Evolutionary conservation across 2,329 filamentous ascomycete genomes (phyloP).

Genomic region (Alternaria arborescens): DNA sequence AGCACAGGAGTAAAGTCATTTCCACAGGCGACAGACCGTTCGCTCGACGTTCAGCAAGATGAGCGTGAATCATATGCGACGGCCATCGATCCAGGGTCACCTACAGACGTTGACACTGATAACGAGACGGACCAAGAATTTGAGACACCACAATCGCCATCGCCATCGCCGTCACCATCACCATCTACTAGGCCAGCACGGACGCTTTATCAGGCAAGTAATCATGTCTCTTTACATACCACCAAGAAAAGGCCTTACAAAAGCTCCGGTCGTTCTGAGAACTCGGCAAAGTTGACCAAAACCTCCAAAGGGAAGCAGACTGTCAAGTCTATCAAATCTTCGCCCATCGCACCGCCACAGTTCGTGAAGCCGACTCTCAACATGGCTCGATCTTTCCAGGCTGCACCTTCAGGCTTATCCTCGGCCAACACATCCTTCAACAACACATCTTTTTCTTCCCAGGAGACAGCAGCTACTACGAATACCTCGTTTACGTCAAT

Average conservation of each 20-base stretch:
- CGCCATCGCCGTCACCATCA: conserved; percentile 28
- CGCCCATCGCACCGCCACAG: conserved; percentile 1
- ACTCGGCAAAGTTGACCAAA: conserved; percentile 41
- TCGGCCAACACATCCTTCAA: conserved; percentile 38
- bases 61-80: conserved; percentile 22
- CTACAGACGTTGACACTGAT: conserved; percentile 44
- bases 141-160: conserved; percentile 33
- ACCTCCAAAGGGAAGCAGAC: conserved; percentile 38
- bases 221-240: conserved; percentile 23
- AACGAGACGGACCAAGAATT: conserved; percentile 20
- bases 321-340: not conserved
- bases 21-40: not conserved
- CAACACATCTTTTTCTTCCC: conserved; percentile 32
- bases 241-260: conserved; percentile 36
- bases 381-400: conserved; percentile 32
- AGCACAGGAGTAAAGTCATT: conserved; percentile 1
- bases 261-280: conserved; percentile 24
- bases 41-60: not conserved
- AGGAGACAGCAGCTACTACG: conserved; percentile 28
- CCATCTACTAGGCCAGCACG: conserved; percentile 29
- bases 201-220: conserved; percentile 39
- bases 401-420: conserved; percentile 14
- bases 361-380: conserved; percentile 38
- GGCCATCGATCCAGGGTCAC: conserved; percentile 34
- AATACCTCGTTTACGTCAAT: conserved; percentile 39